Conservation (phyloP, 2,329 filamentous ascomycete species). For the Penicillium oxalicum region DNA sequence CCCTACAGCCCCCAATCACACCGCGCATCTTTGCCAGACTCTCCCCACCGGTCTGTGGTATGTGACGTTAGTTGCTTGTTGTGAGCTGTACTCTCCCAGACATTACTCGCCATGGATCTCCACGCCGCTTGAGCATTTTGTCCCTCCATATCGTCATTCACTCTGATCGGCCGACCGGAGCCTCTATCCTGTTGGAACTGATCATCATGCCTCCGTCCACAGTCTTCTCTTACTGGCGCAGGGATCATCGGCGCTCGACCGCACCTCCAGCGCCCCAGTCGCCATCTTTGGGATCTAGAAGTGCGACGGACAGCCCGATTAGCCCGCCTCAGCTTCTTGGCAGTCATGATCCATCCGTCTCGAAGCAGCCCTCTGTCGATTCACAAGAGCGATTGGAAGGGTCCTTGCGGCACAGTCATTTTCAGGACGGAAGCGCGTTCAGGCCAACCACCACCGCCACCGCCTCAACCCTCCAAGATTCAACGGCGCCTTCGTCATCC, state of each 20-base stretch:
- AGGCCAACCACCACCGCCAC: slow-evolving; percentile 16
- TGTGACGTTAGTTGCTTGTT: slow-evolving; percentile 12
- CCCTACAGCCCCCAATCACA: not conserved
- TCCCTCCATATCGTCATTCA: slow-evolving; percentile 8
- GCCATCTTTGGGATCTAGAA: slow-evolving; percentile 17
- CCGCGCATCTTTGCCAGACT: slow-evolving; percentile 4
- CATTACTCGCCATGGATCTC: slow-evolving; percentile 15
- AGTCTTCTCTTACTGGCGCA: slow-evolving; percentile 38
- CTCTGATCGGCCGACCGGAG: slow-evolving; percentile 9
- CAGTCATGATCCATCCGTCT: slow-evolving; percentile 25
- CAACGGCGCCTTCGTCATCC: slow-evolving; percentile 20
- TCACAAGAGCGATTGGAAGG: not conserved
- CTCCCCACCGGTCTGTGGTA: slow-evolving; percentile 18
- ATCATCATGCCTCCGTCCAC: slow-evolving; percentile 32
- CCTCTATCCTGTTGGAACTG: not conserved
- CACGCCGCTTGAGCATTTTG: slow-evolving; percentile 8
- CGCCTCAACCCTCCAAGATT: slow-evolving; percentile 7
- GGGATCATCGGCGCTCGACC: slow-evolving; percentile 34
- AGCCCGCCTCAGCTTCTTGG: slow-evolving; percentile 31
- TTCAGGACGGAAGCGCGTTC: not conserved
- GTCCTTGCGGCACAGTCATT: too few species aligned
- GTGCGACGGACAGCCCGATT: slow-evolving; percentile 14
- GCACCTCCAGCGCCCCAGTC: slow-evolving; percentile 24
- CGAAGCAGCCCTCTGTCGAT: slow-evolving; percentile 26
- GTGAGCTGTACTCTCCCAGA: slow-evolving; percentile 7